Conservation (phyloP, 2,329 filamentous ascomycete genomes). For the Lecanicillium sp. region DNA sequence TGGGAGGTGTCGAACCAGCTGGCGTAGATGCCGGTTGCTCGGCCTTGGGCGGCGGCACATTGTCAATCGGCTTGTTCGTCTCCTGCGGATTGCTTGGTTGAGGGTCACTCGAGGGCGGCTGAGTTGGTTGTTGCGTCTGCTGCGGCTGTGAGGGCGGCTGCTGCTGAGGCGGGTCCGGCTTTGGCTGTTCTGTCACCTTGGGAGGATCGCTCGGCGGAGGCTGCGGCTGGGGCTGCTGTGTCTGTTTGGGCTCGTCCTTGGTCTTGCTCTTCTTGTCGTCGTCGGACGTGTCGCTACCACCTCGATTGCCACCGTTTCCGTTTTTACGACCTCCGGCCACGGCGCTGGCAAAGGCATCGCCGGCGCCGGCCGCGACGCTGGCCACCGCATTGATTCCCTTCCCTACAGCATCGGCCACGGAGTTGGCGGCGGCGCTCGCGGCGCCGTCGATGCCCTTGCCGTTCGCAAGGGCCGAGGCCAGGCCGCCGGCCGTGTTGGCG, state of each 20-base stretch:
- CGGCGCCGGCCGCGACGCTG: not conserved
- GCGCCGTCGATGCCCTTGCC: conserved; percentile 1
- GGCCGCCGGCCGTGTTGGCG: not conserved
- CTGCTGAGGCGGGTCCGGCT: not conserved
- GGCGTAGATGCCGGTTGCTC: conserved; percentile 1
- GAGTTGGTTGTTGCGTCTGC: not conserved
- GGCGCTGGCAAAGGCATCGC: not conserved
- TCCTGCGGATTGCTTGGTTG: not conserved
- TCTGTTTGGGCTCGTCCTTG: too few relatives aligned
- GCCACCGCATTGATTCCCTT: not conserved
- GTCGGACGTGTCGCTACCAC: not conserved
- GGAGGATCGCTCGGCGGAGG: not conserved
- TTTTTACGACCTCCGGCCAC: not conserved
- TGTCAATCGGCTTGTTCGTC: conserved; percentile 1
- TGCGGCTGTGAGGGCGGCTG: not conserved
- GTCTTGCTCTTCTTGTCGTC: not conserved
- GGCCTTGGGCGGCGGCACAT: conserved; percentile 8
- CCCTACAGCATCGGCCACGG: not conserved
- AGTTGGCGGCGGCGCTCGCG: not conserved
- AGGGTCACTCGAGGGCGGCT: not conserved
- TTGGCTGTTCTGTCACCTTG: not conserved
- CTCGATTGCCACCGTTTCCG: not conserved
- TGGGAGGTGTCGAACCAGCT: too few relatives aligned
- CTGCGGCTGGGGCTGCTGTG: not conserved
- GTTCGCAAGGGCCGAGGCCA: not conserved